Conservation (phyloP, 768 basidiomycete species). For the Dendrothele bispora region DNA sequence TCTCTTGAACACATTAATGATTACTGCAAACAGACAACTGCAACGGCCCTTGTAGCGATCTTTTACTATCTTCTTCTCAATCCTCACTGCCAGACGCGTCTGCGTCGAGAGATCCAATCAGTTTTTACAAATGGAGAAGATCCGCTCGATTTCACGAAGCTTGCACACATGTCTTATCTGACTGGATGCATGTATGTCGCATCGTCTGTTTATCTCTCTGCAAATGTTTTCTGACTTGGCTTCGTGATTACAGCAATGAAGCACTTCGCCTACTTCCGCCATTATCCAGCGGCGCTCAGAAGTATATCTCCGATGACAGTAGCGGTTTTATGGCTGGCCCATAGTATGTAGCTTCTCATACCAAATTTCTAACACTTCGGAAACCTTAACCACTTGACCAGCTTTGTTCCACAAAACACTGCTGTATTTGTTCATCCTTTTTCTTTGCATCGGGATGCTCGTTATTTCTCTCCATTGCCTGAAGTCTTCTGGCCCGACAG, state of each 20-base stretch:
- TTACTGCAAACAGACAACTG: conserved; percentile 31
- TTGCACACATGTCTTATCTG: conserved; percentile 24
- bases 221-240: too few species aligned
- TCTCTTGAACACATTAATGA: too few species aligned
- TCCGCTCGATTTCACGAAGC: conserved; percentile 18
- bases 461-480: conserved; percentile 38
- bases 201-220: neutral
- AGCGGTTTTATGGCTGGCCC: conserved; percentile 27
- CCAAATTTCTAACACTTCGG: neutral
- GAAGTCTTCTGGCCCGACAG: conserved; percentile 39
- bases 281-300: conserved; percentile 30
- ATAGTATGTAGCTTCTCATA: conserved; percentile 15
- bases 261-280: conserved; percentile 37
- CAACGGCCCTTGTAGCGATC: conserved; percentile 23
- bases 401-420: conserved; percentile 41
- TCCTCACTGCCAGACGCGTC: conserved; percentile 19
- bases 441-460: conserved; percentile 35
- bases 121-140: conserved; percentile 11
- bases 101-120: conserved; percentile 28
- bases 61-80: conserved; percentile 27
- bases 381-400: conserved; percentile 11
- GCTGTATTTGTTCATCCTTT: conserved; percentile 35
- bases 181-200: conserved; percentile 36
- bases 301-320: conserved; percentile 30
- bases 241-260: conserved; percentile 32